Conservation (phyloP, 305 asterid genomes). For the Coffea humblotiana region DNA sequence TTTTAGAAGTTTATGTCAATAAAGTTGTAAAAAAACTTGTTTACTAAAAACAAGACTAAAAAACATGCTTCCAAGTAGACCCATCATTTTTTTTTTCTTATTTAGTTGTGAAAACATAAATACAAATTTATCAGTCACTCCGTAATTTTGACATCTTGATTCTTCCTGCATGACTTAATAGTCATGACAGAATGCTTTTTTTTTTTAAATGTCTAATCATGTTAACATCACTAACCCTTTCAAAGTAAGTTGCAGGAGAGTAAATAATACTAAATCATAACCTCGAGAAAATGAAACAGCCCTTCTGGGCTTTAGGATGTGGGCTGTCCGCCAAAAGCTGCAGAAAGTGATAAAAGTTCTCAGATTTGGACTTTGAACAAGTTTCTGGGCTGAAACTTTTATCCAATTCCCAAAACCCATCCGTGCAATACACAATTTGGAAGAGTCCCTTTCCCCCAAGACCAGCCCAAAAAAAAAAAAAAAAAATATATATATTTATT, state of each 20-base stretch:
- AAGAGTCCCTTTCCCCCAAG: too few species aligned
- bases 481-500: too few species aligned
- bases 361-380: background rate
- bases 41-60: too few species aligned
- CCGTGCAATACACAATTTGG: too few species aligned
- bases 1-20: too few species aligned
- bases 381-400: background rate
- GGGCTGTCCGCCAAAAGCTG: background rate
- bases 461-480: too few species aligned
- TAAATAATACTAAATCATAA: background rate
- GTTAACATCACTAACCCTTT: background rate
- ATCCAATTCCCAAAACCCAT: background rate
- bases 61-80: too few species aligned
- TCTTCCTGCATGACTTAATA: too few species aligned
- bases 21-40: too few species aligned
- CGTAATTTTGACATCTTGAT: background rate
- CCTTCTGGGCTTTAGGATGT: background rate
- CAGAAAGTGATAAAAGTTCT: background rate
- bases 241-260: background rate
- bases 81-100: background rate
- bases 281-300: background rate
- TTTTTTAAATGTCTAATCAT: background rate
- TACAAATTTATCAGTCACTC: background rate
- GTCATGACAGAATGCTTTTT: too few species aligned
- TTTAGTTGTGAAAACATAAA: background rate